Evolutionary conservation across 192 early-diverging fungal genomes (phyloP).

Genomic region (Umbelopsis sp.): DNA sequence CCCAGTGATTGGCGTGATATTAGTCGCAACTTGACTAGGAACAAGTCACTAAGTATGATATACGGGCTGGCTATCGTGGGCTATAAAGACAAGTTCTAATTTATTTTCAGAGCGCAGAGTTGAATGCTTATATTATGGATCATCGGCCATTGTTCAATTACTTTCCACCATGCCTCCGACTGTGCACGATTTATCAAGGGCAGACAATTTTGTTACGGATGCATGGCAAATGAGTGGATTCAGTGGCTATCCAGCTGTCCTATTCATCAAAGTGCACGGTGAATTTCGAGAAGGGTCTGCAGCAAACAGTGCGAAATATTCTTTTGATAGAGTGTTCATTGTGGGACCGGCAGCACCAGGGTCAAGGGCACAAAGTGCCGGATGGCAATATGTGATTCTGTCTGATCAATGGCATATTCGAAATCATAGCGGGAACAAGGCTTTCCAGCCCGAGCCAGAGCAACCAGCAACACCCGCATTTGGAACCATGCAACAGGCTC

Average conservation of each 20-base stretch:
- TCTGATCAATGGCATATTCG: conserved; percentile 27
- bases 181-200: conserved; percentile 42
- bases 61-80: too few relatives aligned
- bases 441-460: conserved; percentile 5
- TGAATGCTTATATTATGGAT: conserved; percentile 7
- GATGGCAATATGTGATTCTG: conserved; percentile 38
- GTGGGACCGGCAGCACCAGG: conserved; percentile 44
- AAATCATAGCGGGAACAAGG: neutral
- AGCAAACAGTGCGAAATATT: conserved; percentile 25
- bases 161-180: conserved; percentile 40
- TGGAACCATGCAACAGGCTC: neutral
- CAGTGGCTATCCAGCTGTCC: conserved; percentile 15
- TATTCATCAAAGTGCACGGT: conserved; percentile 37
- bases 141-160: conserved; percentile 26
- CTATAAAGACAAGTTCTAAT: neutral
- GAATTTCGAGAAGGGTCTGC: conserved; percentile 27
- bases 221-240: conserved; percentile 52
- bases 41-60: conserved; percentile 33
- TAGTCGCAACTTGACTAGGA: conserved; percentile 29
- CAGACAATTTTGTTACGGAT: conserved; percentile 45
- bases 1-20: conserved; percentile 21
- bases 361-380: conserved; percentile 40
- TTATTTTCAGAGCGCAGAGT: conserved; percentile 5
- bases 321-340: conserved; percentile 52
- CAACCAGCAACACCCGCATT: neutral